Conservation (phyloP, 768 basidiomycete species). For the Xerocomellus chrysenteron region DNA sequence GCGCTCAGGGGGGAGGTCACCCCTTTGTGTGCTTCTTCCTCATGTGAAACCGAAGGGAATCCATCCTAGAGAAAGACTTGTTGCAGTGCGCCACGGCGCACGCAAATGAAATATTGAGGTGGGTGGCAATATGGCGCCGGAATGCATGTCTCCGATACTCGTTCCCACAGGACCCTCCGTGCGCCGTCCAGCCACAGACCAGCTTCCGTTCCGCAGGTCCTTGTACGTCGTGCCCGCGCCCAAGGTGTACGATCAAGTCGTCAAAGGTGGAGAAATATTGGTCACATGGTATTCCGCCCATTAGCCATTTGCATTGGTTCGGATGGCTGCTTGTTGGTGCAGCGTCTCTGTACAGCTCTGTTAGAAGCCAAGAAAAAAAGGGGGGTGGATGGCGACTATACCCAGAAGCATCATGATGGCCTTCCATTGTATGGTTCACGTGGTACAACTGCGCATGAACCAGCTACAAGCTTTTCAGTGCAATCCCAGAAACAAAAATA, state of each 20-base stretch:
- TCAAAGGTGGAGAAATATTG: not conserved
- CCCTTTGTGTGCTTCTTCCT: not conserved
- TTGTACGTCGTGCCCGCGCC: not conserved
- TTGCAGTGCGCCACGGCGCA: not conserved
- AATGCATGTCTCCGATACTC: not conserved
- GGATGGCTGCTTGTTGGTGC: not conserved
- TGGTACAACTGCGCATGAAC: not conserved
- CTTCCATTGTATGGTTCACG: not conserved
- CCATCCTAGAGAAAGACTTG: not conserved
- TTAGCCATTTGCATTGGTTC: not conserved
- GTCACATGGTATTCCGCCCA: not conserved
- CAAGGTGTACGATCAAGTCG: not conserved
- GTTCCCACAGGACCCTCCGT: not conserved
- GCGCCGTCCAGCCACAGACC: not conserved
- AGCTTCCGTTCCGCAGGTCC: not conserved
- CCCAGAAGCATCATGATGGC: not conserved
- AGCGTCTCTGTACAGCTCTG: not conserved
- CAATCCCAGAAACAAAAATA: too few species aligned
- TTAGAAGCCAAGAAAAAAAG: not conserved
- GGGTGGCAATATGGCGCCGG: not conserved
- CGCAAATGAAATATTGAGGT: not conserved
- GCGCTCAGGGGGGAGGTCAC: too few species aligned
- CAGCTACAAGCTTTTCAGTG: not conserved
- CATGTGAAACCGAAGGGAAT: not conserved
- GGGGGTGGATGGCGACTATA: not conserved